Base-by-base conservation (phyloP, 1,139 yeast species). In the Yamadazyma sp. region DNA sequence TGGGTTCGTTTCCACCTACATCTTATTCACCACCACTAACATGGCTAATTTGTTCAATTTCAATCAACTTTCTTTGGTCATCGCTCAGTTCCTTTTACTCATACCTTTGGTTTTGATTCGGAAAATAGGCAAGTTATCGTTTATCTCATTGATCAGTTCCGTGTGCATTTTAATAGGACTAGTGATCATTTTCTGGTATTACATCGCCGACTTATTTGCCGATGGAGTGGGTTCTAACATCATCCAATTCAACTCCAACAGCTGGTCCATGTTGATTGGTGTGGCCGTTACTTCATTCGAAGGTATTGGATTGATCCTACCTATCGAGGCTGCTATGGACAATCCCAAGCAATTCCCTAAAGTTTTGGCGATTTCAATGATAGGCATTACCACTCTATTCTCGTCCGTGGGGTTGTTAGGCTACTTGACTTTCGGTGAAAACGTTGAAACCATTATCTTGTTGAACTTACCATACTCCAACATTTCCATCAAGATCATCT, bases 281-380 rank as follows among this genome's bases (percentile, higher is more conserved):
- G 87, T 86, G 2, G 91, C 91, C 0, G 87, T 85, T 16, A 84
- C 87, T 43, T 82, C 92, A 1, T 85, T 83, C 54, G 94, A 85
- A 63, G 94, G 94, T 1, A 83, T 85, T 45, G 92, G 94, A 0
- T 64, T 85, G 32, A 82, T 85, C 36, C 75, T 85, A 30, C 94
- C 92, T 1, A 83, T 85, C 24, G 88, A 85, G 54, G 78, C 84
- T 39, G 78, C 91, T 3, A 85, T 85, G 92, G 75, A 69, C 34
- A 63, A 79, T 39, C 94, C 92, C 2, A 82, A 82, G 49, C 73
- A 81, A 49, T 85, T 83, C 53, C 87, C 92, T 3, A 53, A 69
- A 49, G 89, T 85, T 3, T 62, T 85, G 36, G 68, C 71, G 5
- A 58, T 77, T 20, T 85, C 84, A 22, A 81, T 85, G 63, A 44